These are phyloP conservation scores for Blastobotrys persicus DNA, from an alignment of 1,139 yeast genomes.

Conservation along the genomic window DNA sequence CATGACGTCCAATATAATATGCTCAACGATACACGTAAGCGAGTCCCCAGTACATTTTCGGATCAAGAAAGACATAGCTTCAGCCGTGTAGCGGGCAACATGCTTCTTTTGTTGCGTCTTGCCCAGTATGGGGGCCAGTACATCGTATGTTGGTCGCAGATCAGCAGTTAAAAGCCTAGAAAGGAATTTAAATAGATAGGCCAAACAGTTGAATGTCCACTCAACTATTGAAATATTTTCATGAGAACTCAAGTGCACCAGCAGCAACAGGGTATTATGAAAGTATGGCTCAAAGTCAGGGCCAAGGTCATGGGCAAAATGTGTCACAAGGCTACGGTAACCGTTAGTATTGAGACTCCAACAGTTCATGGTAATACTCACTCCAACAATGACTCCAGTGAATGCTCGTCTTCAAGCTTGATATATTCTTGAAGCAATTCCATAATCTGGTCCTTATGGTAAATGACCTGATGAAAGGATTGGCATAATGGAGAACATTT, in stretches of 20 bases:
- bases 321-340: slow-evolving; percentile 54
- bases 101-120: slow-evolving; percentile 49
- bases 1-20: slow-evolving; percentile 50
- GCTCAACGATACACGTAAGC: slow-evolving; percentile 48
- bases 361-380: slow-evolving; percentile 22
- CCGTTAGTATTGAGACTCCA: not conserved
- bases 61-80: slow-evolving; percentile 79
- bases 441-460: slow-evolving; percentile 65
- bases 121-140: slow-evolving; percentile 62
- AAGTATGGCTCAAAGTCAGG: slow-evolving; percentile 82
- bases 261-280: slow-evolving; percentile 47
- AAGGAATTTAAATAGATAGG: slow-evolving; percentile 85
- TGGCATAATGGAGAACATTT: slow-evolving; percentile 56
- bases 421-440: slow-evolving; percentile 52
- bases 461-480: slow-evolving; percentile 76
- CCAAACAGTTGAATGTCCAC: slow-evolving; percentile 80
- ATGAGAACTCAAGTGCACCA: slow-evolving; percentile 50
- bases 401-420: slow-evolving; percentile 57
- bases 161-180: slow-evolving; percentile 61
- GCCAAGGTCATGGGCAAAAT: slow-evolving; percentile 89
- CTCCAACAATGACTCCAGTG: slow-evolving; percentile 81
- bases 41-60: slow-evolving; percentile 60
- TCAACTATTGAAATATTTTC: slow-evolving; percentile 63
- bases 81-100: slow-evolving; percentile 82
- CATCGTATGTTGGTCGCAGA: slow-evolving; percentile 63